Evolutionary conservation across 2,329 filamentous ascomycete species (phyloP), one percentile per base, ranked within the genome.

Genomic region (Plenodomus tracheiphilus): DNA sequence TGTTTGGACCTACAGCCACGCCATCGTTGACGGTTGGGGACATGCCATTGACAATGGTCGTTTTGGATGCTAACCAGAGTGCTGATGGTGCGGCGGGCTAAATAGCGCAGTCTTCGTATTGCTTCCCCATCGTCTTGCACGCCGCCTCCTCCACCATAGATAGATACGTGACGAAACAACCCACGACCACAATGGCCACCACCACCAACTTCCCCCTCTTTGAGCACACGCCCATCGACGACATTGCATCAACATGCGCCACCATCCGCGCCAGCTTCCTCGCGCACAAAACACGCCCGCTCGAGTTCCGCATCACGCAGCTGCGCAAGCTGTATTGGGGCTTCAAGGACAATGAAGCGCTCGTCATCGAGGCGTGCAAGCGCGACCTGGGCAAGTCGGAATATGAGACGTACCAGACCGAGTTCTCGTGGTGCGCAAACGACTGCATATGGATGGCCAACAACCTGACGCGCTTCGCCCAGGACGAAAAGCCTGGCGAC

Each of bases 281-380:
- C 61, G 82, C 88, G 16, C 86, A 91, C 71, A 88, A 87, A 75
- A 97, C 92, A 37, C 91, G 91, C 69, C 82, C 89, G 46, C 70
- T 97, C 52, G 82, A 89, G 65, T 97, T 88, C 77, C 86, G 94
- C 56, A 79, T 92, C 55, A 80, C 84, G 46, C 94, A 97, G 80
- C 84, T 99, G 53, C 88, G 92, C 62, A 93, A 91, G 81, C 85
- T 97, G 47, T 97, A 96, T 79, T 97, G 94, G 94, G 91, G 83
- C 7, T 73, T 97, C 59, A 85, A 85, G 58, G 93, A 97, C 78
- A 86, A 89, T 70, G 81, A 85, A 47, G 78, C 84, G 39, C 82
- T 87, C 61, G 80, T 97, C 53, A 69, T 84, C 58, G 88, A 90
- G 70, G 91, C 93, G 18, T 83, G 91, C 68, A 80, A 83, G 68